These are phyloP conservation scores for Ramalina peruviana DNA, from an alignment of 495 filamentous ascomycete genomes.

Conservation along the genomic window DNA sequence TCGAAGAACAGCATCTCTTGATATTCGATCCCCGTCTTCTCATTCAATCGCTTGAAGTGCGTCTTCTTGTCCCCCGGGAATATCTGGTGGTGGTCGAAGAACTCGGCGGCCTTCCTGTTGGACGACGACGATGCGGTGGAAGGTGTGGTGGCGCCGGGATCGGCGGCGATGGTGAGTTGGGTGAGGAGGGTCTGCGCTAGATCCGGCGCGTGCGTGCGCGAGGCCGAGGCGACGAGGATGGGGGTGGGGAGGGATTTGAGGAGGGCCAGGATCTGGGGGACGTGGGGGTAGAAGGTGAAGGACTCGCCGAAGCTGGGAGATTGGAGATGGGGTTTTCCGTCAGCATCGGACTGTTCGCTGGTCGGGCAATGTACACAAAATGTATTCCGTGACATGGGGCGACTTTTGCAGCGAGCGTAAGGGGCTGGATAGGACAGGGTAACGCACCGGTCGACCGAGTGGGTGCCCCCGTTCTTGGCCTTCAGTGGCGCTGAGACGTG, in stretches of 20 bases:
- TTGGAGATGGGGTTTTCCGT: background rate
- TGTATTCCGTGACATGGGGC: background rate
- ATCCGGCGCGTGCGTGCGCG: constrained; percentile 70
- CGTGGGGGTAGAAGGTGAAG: constrained; percentile 70
- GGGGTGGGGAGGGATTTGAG: constrained; percentile 28
- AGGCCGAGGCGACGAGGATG: constrained; percentile 62
- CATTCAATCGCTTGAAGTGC: constrained; percentile 63
- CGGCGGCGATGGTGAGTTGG: constrained; percentile 46
- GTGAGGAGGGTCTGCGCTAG: constrained; percentile 70
- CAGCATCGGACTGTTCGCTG: background rate
- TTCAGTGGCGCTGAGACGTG: constrained; percentile 76
- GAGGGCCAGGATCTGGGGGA: constrained; percentile 55
- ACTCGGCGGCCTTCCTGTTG: constrained; percentile 50
- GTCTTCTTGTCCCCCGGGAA: constrained; percentile 76
- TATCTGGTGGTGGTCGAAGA: constrained; percentile 77
- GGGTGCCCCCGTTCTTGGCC: constrained; percentile 40
- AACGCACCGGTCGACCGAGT: constrained; percentile 33
- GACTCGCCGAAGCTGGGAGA: constrained; percentile 51
- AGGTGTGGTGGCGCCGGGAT: background rate
- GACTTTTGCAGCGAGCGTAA: background rate
- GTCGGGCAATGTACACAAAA: background rate
- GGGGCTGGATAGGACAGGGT: background rate
- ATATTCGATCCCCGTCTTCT: constrained; percentile 47
- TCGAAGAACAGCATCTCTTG: constrained; percentile 95
- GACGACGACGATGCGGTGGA: background rate